Evolutionary conservation across 2,329 filamentous ascomycete species (phyloP).

Genomic region (Hypoxylon rubiginosum): DNA sequence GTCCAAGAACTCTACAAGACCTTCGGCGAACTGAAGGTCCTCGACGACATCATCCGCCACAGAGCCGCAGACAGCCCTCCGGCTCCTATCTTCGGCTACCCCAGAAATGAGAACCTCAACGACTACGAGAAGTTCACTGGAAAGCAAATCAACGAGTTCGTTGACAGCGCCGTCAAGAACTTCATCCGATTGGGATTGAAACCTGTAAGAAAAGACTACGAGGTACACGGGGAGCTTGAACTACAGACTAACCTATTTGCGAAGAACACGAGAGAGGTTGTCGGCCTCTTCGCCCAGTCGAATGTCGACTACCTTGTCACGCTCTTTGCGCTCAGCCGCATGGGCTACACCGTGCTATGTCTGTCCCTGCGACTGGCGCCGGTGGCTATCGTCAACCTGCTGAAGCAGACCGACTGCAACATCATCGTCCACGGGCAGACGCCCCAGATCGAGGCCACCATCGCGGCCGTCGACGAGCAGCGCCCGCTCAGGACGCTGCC

Average conservation of each 20-base stretch:
- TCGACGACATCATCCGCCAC: constrained; percentile 19
- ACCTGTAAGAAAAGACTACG: not conserved
- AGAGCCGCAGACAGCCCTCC: constrained; percentile 15
- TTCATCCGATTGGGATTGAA: constrained; percentile 7
- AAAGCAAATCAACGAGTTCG: constrained; percentile 5
- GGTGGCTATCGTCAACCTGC: constrained; percentile 55
- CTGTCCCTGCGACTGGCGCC: constrained; percentile 54
- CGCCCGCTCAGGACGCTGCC: not conserved
- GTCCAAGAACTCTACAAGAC: constrained; percentile 13
- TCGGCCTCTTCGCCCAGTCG: constrained; percentile 53
- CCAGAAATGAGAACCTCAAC: constrained; percentile 1
- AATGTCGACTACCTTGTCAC: constrained; percentile 56
- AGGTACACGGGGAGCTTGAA: not conserved
- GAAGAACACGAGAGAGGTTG: constrained; percentile 39
- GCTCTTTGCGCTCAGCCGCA: constrained; percentile 56
- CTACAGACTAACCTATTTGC: not conserved
- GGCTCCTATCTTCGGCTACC: constrained; percentile 13
- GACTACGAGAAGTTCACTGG: constrained; percentile 20
- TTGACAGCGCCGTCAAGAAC: constrained; percentile 8
- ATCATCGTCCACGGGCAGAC: constrained; percentile 51
- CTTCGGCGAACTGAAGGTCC: constrained; percentile 13
- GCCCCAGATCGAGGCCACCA: not conserved
- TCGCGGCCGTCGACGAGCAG: constrained; percentile 1
- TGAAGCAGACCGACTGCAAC: constrained; percentile 49
- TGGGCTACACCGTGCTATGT: constrained; percentile 57